These are phyloP conservation scores for Gloeopeniophorella convolvens DNA, from an alignment of 768 basidiomycete species.

Conservation along the genomic window DNA sequence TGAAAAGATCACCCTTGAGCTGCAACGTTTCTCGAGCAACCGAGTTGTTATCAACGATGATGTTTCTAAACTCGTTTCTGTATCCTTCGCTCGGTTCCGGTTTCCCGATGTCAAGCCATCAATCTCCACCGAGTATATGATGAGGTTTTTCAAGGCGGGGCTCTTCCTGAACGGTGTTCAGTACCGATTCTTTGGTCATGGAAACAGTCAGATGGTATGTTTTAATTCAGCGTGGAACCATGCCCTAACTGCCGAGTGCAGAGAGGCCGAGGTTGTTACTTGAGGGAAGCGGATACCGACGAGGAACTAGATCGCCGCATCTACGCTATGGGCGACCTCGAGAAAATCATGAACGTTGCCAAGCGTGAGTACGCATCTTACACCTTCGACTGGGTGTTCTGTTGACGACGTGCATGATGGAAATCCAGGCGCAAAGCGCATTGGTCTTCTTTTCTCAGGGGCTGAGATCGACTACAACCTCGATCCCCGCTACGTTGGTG, in stretches of 20 bases:
- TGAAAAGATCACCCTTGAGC: conserved; percentile 44
- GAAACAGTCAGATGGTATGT: conserved; percentile 60
- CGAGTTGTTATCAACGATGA: conserved; percentile 55
- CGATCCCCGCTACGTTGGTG: conserved; percentile 41
- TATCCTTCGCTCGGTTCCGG: conserved; percentile 46
- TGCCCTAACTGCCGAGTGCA: conserved; percentile 23
- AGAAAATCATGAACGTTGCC: conserved; percentile 53
- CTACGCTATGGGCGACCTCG: conserved; percentile 52
- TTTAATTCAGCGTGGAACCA: neutral
- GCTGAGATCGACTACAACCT: conserved; percentile 53
- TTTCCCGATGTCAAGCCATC: conserved; percentile 47
- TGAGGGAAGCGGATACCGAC: conserved; percentile 48
- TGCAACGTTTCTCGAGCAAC: conserved; percentile 46
- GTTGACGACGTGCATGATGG: neutral
- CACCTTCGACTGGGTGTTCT: neutral
- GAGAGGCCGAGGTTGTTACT: conserved; percentile 59
- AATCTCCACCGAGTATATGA: conserved; percentile 48
- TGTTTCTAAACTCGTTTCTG: conserved; percentile 46
- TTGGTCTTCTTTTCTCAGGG: conserved; percentile 59
- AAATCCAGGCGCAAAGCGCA: conserved; percentile 54
- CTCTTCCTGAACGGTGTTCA: conserved; percentile 51
- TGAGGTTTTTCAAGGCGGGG: conserved; percentile 47
- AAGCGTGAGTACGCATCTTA: conserved; percentile 43
- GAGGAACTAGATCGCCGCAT: conserved; percentile 52
- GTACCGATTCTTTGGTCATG: conserved; percentile 67